These are phyloP conservation scores for Aspergillus cejpii DNA, from an alignment of 2,329 filamentous ascomycete genomes.

Conservation along the genomic window DNA sequence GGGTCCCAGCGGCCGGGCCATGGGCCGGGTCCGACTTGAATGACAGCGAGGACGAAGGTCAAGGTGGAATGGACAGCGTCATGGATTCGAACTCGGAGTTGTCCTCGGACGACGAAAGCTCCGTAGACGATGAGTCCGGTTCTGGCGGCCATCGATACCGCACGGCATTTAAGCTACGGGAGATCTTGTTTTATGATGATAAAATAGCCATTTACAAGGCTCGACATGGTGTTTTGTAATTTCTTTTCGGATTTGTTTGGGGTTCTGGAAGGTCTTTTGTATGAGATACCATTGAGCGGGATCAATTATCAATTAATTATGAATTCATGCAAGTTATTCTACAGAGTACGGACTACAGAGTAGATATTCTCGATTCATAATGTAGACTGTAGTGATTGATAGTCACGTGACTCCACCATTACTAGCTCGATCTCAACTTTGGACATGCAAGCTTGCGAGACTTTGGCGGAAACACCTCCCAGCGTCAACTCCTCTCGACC, in stretches of 20 bases:
- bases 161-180: slow-evolving; percentile 57
- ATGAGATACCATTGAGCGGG: slow-evolving; percentile 16
- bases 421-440: too few relatives aligned
- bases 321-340: background rate
- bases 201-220: slow-evolving; percentile 75
- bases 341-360: too few relatives aligned
- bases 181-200: slow-evolving; percentile 80
- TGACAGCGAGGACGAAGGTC: slow-evolving; percentile 42
- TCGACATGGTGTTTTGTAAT: slow-evolving; percentile 52
- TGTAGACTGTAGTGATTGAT: too few relatives aligned
- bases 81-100: slow-evolving; percentile 17
- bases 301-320: too few relatives aligned
- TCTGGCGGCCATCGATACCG: slow-evolving; percentile 35
- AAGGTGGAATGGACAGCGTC: slow-evolving; percentile 28
- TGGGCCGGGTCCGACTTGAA: slow-evolving; percentile 39
- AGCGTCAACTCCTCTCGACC: background rate
- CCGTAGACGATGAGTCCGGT: slow-evolving; percentile 39
- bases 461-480: background rate
- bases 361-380: too few relatives aligned
- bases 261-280: background rate
- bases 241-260: background rate
- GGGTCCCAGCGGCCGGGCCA: slow-evolving; percentile 42
- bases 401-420: too few relatives aligned
- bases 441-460: too few relatives aligned
- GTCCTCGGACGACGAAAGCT: slow-evolving; percentile 21